Base-by-base conservation (phyloP, 202 grass and related monocot genomes). In the Schoenoplectus tabernaemontani region DNA sequence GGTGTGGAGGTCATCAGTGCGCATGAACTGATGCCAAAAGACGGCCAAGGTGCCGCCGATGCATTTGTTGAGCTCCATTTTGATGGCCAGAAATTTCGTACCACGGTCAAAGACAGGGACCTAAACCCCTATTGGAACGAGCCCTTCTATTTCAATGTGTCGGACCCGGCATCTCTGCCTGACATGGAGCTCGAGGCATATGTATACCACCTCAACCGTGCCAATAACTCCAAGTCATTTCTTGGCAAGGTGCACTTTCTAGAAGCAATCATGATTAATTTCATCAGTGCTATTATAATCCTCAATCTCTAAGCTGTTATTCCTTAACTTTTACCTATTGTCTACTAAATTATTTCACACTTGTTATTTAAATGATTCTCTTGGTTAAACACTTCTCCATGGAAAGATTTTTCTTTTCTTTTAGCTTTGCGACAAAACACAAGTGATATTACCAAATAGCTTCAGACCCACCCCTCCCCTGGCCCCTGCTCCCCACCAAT, bases 101-200 rank as follows among this genome's bases (percentile, higher is more conserved):
- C 91, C 13, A 48, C 87, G 13, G 82, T 92, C 78, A 94, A 89
- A 85, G 88, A 98, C 3, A 69, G 54, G 46, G 95, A 98, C 48
- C 62, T 97, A 15, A 92, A 87, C 77, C 94, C 89, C 38, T 79
- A 86, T n/a, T 92, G 95, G 89, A 95, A 94, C 26, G 91, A 98
- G 81, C 60, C 81, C 17, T 98, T 94, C 37, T 92, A 84, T 68
- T 97, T 97, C 82, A 91, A 88, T 73, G 79, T 93, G 87, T 92
- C 91, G 13, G 87, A 93, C 77, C 89, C 94, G 58, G 89, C 91
- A 42, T 83, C 85, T 76, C 81, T 94, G 43, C 3, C 64, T 3
- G 89, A 94, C 33, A 80, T 76, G 51, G 59, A 57, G 26, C 91
- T 97, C 5, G 87, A 97, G 64, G 94, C 91, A 33, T 85, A 36